A percentile compares a stretch with the other conserved stretches of the same genome.
These are phyloP conservation scores for Pseudomonodictys pantanalensis DNA, from an alignment of 495 filamentous ascomycete genomes.

Conservation along the genomic window DNA sequence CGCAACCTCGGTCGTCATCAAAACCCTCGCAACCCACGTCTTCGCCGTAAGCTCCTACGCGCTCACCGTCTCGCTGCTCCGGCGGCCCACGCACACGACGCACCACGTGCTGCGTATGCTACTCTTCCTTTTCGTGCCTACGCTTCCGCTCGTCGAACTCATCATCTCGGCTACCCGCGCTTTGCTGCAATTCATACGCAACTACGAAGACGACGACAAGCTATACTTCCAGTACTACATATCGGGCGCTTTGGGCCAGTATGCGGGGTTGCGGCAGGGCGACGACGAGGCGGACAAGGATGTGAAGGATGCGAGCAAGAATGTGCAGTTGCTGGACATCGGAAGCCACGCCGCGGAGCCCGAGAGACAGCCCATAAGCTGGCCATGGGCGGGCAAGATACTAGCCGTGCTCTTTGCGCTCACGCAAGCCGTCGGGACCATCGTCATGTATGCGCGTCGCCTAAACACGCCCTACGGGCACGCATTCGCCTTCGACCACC, in stretches of 20 bases:
- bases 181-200: conserved; percentile 14
- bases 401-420: conserved; percentile 5
- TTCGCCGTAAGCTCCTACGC: conserved; percentile 18
- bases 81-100: conserved; percentile 1
- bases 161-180: background rate
- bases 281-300: conserved; percentile 11
- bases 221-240: conserved; percentile 17
- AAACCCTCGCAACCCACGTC: conserved; percentile 16
- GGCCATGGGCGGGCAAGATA: conserved; percentile 10
- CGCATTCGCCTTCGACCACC: conserved; percentile 9
- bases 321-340: background rate
- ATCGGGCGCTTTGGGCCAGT: conserved; percentile 9
- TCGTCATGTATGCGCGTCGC: conserved; percentile 20
- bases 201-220: conserved; percentile 22
- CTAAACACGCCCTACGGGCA: background rate
- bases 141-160: conserved; percentile 17
- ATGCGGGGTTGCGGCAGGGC: conserved; percentile 1
- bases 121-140: conserved; percentile 21
- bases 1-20: conserved; percentile 9
- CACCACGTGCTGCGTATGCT: conserved; percentile 18
- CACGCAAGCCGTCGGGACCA: conserved; percentile 20
- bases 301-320: background rate
- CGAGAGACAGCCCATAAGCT: background rate
- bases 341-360: conserved; percentile 16
- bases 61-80: conserved; percentile 4